A percentile compares a stretch with the other conserved stretches of the same genome.
Evolutionary conservation across 192 early-diverging fungal species (phyloP).

Genomic region (Coemansia sp.): DNA sequence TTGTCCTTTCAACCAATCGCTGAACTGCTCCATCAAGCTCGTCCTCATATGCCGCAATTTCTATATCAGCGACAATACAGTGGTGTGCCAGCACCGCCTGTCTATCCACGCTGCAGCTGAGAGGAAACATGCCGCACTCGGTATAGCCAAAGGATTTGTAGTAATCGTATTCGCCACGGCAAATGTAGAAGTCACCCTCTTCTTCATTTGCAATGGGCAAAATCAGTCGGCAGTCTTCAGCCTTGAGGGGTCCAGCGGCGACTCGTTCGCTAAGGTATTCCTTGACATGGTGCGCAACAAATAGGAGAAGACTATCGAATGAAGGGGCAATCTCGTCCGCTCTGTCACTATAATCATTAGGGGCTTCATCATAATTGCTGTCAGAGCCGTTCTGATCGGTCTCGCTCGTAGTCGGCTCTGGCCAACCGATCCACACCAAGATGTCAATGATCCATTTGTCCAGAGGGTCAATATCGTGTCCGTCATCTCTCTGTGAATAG

Average conservation of each 20-base stretch:
- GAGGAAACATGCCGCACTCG: neutral
- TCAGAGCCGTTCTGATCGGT: neutral
- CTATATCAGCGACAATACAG: neutral
- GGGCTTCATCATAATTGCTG: neutral
- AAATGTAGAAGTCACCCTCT: neutral
- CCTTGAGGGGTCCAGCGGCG: neutral
- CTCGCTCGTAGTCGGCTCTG: neutral
- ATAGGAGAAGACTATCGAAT: neutral
- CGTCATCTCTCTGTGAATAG: too few relatives aligned
- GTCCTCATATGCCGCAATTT: neutral
- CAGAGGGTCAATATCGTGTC: neutral
- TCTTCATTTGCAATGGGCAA: neutral
- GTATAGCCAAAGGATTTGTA: neutral
- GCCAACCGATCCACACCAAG: neutral
- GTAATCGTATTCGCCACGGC: neutral
- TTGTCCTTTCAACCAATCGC: neutral
- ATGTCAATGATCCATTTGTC: neutral
- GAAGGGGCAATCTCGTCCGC: neutral
- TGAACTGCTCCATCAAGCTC: neutral
- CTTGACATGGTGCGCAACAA: constrained; percentile 1
- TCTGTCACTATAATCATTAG: neutral
- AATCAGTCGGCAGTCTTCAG: neutral
- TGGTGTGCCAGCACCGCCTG: neutral
- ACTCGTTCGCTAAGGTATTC: neutral
- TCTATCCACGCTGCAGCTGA: neutral